Conservation (phyloP, 495 filamentous ascomycete species). For the Penicillium samsonianum region DNA sequence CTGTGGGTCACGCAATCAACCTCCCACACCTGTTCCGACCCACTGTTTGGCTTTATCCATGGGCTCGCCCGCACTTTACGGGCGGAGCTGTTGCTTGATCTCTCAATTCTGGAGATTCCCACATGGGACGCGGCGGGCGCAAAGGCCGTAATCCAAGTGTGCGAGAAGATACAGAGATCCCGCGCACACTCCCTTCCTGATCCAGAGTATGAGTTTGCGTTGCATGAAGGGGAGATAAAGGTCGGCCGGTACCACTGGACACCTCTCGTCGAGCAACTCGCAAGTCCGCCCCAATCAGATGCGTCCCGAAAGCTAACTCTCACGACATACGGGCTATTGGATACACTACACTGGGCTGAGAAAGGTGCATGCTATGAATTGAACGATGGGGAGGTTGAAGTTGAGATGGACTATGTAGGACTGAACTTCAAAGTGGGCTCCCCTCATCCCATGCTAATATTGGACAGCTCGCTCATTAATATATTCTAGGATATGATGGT, state of each 20-base stretch:
- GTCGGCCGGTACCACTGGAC: conserved; percentile 33
- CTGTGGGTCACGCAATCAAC: conserved; percentile 46
- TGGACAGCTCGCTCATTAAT: not conserved
- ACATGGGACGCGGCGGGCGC: conserved; percentile 16
- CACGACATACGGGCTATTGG: conserved; percentile 23
- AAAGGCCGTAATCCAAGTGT: conserved; percentile 19
- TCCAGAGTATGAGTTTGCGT: conserved; percentile 38
- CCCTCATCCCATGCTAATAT: too few relatives aligned
- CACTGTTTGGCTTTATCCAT: conserved; percentile 35
- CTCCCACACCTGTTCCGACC: conserved; percentile 40
- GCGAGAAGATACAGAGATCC: conserved; percentile 23
- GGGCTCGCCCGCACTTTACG: conserved; percentile 46
- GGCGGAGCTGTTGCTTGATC: conserved; percentile 36
- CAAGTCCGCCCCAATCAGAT: not conserved
- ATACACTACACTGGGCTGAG: conserved; percentile 29
- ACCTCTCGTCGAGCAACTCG: conserved; percentile 21
- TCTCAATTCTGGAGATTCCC: conserved; percentile 46
- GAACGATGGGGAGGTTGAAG: conserved; percentile 29
- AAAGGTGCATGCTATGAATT: conserved; percentile 1
- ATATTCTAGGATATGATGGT: conserved; percentile 29
- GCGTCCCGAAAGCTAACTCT: conserved; percentile 1
- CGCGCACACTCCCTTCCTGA: conserved; percentile 3
- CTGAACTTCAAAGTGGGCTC: conserved; percentile 44
- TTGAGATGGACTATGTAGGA: conserved; percentile 43
- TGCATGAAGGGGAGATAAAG: conserved; percentile 28